These are phyloP conservation scores for Microcera coccophila DNA, from an alignment of 2,329 filamentous ascomycete genomes.

Conservation along the genomic window DNA sequence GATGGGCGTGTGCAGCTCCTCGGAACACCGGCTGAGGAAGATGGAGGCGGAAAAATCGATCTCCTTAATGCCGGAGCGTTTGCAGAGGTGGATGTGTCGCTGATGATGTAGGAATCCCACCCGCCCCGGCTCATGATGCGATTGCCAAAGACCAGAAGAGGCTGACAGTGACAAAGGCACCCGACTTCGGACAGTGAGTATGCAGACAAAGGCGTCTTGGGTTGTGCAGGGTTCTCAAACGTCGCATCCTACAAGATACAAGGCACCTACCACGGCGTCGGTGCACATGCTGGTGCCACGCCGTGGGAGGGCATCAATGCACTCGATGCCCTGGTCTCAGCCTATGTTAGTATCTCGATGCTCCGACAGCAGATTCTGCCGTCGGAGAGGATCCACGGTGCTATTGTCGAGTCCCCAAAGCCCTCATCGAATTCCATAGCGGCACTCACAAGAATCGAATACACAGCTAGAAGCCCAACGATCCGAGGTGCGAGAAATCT, in stretches of 20 bases:
- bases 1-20: conserved; percentile 38
- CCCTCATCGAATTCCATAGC: conserved; percentile 39
- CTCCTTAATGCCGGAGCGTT: conserved; percentile 30
- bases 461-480: conserved; percentile 36
- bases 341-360: conserved; percentile 35
- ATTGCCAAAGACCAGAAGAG: no score
- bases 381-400: conserved; percentile 35
- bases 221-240: no score
- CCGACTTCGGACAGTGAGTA: not conserved
- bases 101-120: no score
- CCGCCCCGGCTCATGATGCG: not conserved
- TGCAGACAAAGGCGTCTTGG: no score
- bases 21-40: conserved; percentile 43
- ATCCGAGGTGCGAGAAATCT: conserved; percentile 27
- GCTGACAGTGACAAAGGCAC: no score
- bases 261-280: no score
- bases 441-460: conserved; percentile 38
- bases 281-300: conserved; percentile 35
- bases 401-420: conserved; percentile 37
- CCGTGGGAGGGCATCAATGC: conserved; percentile 39
- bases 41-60: conserved; percentile 38
- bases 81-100: conserved; percentile 12
- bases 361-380: conserved; percentile 38
- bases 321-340: conserved; percentile 35
- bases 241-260: no score